Evolutionary conservation across 192 early-diverging fungal genomes (phyloP), one percentile per base, ranked within the genome.

Genomic region (Podila verticillata): DNA sequence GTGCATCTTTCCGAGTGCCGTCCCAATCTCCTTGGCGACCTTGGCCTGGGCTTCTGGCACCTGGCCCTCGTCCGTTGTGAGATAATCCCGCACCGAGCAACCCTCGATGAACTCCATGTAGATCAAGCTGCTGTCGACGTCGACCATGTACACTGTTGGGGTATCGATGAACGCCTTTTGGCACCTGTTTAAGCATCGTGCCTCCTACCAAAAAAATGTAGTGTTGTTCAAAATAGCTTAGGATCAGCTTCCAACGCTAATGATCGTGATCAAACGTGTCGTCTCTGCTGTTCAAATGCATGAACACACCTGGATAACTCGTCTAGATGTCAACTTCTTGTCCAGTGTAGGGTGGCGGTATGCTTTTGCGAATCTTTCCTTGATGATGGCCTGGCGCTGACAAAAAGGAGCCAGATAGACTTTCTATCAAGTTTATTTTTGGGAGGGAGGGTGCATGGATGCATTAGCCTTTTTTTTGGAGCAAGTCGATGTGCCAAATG

Each of bases 271-370:
- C 15, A 15, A 17, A 44, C 39, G 39, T 35, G 6, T 35, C 0
- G 34, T 35, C 39, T 44, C 39, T 15, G 39, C 39, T 44, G 39
- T 15, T 44, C 12, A 44, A n/a, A 17, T 1, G 13, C 10, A 44
- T 44, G 39, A 44, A 44, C 39, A 36, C 59, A 82, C 86, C 68
- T 95, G 95, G 20, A 91, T 82, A 32, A 98, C 90, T 26, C 96
- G 85, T 39, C 90, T 73, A 1, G 84, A 73, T 0, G 96, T 98
- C 28, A 97, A 68, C 49, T 95, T 93, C 44, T 90, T 90, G 81
- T 98, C 98, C 32, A 99, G 90, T 22, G 87, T 88, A 3, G 97
- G 96, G 67, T 96, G 96, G 30, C 98, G 87, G 82, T 98, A 98
- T 2, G 89, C 85, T 75, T 99, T 99, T 36, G 87, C 88, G 83